Conservation (phyloP, 2,329 filamentous ascomycete species). For the Xylaria sp. region DNA sequence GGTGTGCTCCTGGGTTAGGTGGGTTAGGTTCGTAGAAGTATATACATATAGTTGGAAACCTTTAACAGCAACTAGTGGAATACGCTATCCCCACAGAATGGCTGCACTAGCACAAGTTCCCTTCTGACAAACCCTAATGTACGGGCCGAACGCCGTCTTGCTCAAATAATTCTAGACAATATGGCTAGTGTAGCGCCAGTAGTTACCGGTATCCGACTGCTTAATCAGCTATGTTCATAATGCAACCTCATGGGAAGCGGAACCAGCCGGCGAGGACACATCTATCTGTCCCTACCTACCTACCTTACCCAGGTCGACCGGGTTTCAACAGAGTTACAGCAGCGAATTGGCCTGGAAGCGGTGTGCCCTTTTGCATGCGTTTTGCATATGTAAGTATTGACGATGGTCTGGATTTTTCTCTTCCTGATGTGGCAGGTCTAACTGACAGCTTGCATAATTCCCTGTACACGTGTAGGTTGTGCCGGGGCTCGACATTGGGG, state of each 20-base stretch:
- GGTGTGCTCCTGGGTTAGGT: too few species aligned
- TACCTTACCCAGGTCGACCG: too few species aligned
- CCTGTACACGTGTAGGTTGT: not conserved
- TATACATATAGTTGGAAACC: too few species aligned
- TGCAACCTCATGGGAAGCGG: not conserved
- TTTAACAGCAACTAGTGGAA: too few species aligned
- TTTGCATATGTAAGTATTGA: conserved; percentile 1
- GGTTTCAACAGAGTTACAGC: not conserved
- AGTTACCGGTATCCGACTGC: not conserved
- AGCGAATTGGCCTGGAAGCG: not conserved
- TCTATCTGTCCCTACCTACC: too few species aligned
- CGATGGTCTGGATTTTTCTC: not conserved
- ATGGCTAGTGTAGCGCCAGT: not conserved
- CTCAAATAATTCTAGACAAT: too few species aligned
- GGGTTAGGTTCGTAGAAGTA: too few species aligned
- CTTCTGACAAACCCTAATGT: not conserved
- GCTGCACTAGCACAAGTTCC: not conserved
- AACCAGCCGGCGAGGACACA: not conserved
- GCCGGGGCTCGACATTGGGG: not conserved
- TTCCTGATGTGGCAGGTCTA: not conserved
- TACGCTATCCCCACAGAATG: too few species aligned
- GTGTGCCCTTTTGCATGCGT: not conserved
- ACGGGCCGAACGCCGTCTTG: too few species aligned
- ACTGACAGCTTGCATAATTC: not conserved
- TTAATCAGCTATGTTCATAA: not conserved